Evolutionary conservation across 768 basidiomycete genomes (phyloP).

Genomic region (Suillus bovinus): DNA sequence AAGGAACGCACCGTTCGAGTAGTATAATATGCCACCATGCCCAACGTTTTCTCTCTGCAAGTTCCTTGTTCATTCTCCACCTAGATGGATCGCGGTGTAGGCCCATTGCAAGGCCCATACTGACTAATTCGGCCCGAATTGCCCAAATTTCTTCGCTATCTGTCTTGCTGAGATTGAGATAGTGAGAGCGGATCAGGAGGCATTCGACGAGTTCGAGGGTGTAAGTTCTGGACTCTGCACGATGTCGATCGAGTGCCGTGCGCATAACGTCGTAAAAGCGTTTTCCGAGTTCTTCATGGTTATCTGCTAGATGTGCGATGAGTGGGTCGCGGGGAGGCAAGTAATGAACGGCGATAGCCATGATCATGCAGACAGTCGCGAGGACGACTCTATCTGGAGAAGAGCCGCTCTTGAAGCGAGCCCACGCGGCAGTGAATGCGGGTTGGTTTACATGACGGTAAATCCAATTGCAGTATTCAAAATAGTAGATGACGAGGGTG

Average conservation of each 20-base stretch:
- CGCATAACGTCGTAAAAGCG: conserved; percentile 73
- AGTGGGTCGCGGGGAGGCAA: conserved; percentile 66
- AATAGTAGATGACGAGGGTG: conserved; percentile 72
- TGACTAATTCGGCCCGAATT: conserved; percentile 69
- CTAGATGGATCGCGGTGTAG: conserved; percentile 84
- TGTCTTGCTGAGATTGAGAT: conserved; percentile 68
- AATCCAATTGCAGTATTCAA: conserved; percentile 87
- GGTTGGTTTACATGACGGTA: conserved; percentile 74
- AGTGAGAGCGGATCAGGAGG: conserved; percentile 68
- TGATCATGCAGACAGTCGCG: conserved; percentile 71
- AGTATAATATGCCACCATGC: conserved; percentile 90
- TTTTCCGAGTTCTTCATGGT: conserved; percentile 58
- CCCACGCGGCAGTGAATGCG: conserved; percentile 66
- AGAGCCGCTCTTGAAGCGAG: conserved; percentile 67
- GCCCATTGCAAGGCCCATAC: conserved; percentile 80
- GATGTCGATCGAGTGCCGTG: conserved; percentile 60
- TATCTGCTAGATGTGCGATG: conserved; percentile 50
- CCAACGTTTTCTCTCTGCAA: conserved; percentile 81
- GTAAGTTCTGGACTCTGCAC: conserved; percentile 58
- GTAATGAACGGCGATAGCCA: conserved; percentile 74
- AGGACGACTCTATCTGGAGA: conserved; percentile 68
- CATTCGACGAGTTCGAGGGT: conserved; percentile 77
- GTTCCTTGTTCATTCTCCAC: conserved; percentile 67
- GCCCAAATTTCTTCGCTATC: conserved; percentile 84
- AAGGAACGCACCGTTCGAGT: conserved; percentile 63